Conservation (phyloP, 495 filamentous ascomycete genomes). For the Penicillium subrubescens region DNA sequence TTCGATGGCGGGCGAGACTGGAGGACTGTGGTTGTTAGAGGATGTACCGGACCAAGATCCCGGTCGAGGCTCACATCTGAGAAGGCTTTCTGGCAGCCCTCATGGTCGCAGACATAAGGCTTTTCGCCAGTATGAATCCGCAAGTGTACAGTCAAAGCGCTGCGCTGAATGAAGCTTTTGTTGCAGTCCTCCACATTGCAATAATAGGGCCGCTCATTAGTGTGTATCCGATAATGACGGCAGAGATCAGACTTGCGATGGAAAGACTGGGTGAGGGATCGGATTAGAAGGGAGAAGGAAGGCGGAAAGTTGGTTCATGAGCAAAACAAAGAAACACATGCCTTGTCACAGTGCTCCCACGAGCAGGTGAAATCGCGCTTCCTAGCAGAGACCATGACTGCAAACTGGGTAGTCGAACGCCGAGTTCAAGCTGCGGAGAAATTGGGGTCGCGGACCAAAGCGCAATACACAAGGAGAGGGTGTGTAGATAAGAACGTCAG, state of each 20-base stretch:
- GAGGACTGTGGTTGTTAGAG: slow-evolving; percentile 63
- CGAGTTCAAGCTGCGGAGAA: slow-evolving; percentile 18
- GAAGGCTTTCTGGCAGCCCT: slow-evolving; percentile 79
- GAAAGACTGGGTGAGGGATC: slow-evolving; percentile 64
- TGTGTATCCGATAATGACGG: slow-evolving; percentile 87
- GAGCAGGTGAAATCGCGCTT: slow-evolving; percentile 51
- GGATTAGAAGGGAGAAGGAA: no score
- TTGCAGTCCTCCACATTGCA: slow-evolving; percentile 71
- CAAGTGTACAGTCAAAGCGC: slow-evolving; percentile 83
- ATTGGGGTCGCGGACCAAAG: slow-evolving; percentile 22
- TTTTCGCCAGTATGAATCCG: slow-evolving; percentile 90
- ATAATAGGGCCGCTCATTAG: slow-evolving; percentile 81
- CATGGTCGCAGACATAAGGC: slow-evolving; percentile 78
- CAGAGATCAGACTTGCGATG: slow-evolving; percentile 92
- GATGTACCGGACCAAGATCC: not conserved
- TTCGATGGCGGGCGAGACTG: slow-evolving; percentile 80
- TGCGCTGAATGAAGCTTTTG: slow-evolving; percentile 90
- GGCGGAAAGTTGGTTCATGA: no score
- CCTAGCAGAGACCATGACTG: slow-evolving; percentile 49
- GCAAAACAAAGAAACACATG: no score
- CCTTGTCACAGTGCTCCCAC: slow-evolving; percentile 51
- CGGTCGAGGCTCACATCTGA: slow-evolving; percentile 68
- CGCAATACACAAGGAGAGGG: no score
- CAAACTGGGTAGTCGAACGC: slow-evolving; percentile 1
- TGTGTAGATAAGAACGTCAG: no score